A percentile compares a stretch with the other conserved stretches of the same genome.
Evolutionary conservation across 2,329 filamentous ascomycete genomes (phyloP).

Genomic region (Didymella sp.): DNA sequence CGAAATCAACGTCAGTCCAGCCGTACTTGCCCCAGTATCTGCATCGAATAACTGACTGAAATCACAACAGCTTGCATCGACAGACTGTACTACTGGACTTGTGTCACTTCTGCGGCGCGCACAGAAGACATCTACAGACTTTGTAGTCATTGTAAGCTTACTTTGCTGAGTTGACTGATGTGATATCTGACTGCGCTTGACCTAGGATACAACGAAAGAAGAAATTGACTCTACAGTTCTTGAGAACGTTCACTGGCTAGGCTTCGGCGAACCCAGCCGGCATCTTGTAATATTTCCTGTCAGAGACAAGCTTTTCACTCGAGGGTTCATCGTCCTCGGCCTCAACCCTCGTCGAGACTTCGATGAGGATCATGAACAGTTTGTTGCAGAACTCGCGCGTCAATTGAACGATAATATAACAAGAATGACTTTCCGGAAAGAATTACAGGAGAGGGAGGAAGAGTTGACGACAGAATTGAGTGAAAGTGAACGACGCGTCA

Average conservation of each 20-base stretch:
- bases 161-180: not conserved
- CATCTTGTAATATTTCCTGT: not conserved
- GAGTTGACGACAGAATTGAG: conserved; percentile 9
- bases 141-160: not conserved
- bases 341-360: not conserved
- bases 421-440: not conserved
- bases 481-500: conserved; percentile 9
- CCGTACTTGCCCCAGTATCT: not conserved
- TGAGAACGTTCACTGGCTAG: not conserved
- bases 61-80: not conserved
- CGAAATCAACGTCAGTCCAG: not conserved
- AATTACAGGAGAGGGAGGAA: not conserved
- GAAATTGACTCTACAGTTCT: not conserved
- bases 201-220: not conserved
- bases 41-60: not conserved
- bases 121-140: not conserved
- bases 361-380: not conserved
- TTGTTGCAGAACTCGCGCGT: not conserved
- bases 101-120: not conserved
- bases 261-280: not conserved
- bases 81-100: not conserved
- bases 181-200: not conserved
- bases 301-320: not conserved
- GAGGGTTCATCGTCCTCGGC: not conserved
- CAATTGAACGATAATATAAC: not conserved